A percentile compares a stretch with the other conserved stretches of the same genome.
Conservation (phyloP, 192 early-diverging fungal genomes). For the Chytriomyces confervae region DNA sequence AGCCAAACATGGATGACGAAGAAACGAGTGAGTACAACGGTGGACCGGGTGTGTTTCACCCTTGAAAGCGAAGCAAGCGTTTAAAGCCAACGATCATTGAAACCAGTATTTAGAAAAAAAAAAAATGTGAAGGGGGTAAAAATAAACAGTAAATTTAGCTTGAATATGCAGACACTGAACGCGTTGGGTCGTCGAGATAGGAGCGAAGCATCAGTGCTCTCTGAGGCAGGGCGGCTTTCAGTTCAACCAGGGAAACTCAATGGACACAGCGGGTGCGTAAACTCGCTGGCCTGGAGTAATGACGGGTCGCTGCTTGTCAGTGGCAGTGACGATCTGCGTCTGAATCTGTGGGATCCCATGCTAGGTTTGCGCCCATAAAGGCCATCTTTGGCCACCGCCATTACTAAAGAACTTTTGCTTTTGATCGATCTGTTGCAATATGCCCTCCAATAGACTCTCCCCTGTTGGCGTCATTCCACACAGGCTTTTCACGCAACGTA, state of each 20-base stretch:
- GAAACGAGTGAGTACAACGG: neutral
- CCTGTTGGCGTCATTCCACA: neutral
- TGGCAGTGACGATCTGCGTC: conserved; percentile 26
- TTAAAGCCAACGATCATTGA: neutral
- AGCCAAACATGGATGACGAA: neutral
- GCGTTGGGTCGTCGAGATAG: neutral
- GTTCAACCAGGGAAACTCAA: conserved; percentile 6
- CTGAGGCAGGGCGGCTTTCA: neutral
- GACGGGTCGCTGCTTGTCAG: conserved; percentile 13
- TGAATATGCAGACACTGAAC: neutral
- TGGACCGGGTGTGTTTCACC: neutral
- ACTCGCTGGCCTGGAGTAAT: conserved; percentile 25
- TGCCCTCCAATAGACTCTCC: neutral
- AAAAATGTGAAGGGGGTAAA: too few species aligned
- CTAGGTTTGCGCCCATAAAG: too few species aligned
- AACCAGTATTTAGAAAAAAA: neutral
- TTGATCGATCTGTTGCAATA: too few species aligned
- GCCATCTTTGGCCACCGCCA: too few species aligned
- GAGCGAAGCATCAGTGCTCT: too few species aligned
- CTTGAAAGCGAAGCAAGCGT: neutral
- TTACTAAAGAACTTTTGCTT: too few species aligned
- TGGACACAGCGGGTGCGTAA: conserved; percentile 33
- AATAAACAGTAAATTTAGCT: neutral
- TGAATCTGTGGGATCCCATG: conserved; percentile 30
- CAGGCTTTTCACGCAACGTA: conserved; percentile 20